phyloP scores from a whole-genome alignment of 2,329 filamentous ascomycete species.

The Penicillium oxalicum region DNA sequence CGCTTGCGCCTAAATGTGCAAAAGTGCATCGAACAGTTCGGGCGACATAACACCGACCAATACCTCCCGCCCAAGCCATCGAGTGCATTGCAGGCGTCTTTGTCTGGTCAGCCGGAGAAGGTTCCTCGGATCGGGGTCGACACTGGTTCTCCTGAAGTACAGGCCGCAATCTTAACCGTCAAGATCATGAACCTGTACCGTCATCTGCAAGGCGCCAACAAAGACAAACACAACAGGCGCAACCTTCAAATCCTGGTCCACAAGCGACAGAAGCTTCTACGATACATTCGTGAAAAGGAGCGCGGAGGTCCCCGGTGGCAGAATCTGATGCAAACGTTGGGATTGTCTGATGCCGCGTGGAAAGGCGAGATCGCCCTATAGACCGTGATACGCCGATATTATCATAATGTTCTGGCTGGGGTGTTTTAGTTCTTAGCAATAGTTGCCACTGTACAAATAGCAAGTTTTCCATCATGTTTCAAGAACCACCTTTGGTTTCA shows the following conservation, averaged over 20 bases:
- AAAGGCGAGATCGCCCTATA: constrained; percentile 79
- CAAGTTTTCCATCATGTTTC: constrained; percentile 6
- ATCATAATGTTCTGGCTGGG: no score
- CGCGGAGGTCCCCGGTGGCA: constrained; percentile 86
- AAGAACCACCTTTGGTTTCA: no score
- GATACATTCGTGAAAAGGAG: constrained; percentile 83
- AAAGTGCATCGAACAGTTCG: constrained; percentile 80
- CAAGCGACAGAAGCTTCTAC: constrained; percentile 77
- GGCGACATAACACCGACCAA: constrained; percentile 80
- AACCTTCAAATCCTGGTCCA: constrained; percentile 83
- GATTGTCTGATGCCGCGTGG: constrained; percentile 82
- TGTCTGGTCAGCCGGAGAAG: constrained; percentile 36
- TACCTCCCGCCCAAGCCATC: constrained; percentile 56
- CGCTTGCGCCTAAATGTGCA: constrained; percentile 74
- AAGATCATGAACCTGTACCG: constrained; percentile 81
- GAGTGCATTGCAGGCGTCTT: constrained; percentile 40
- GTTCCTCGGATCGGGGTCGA: constrained; percentile 75
- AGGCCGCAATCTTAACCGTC: constrained; percentile 87
- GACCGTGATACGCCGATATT: constrained; percentile 7
- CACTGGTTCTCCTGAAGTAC: constrained; percentile 94
- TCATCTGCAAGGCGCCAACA: constrained; percentile 64
- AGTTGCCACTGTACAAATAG: constrained; percentile 21
- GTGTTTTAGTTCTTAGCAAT: not conserved
- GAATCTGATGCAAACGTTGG: constrained; percentile 75
- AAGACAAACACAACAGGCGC: constrained; percentile 91